These are phyloP conservation scores for Penicillium sp. DNA, from an alignment of 2,329 filamentous ascomycete species.

Conservation along the genomic window DNA sequence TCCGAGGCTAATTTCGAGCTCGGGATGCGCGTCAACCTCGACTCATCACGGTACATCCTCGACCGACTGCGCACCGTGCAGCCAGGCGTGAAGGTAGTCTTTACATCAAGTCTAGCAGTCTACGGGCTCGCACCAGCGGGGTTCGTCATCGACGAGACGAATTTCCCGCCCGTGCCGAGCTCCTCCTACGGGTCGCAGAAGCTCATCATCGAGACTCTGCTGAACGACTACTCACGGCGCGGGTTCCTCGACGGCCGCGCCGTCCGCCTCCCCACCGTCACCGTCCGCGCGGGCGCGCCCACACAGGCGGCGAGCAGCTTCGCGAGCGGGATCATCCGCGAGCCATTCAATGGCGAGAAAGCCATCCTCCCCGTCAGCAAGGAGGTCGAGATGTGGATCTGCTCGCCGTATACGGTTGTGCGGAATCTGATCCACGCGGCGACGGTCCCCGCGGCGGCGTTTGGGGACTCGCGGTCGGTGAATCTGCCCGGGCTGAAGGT, in stretches of 20 bases:
- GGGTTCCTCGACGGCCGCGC: constrained; percentile 54
- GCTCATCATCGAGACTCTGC: constrained; percentile 54
- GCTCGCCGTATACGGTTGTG: constrained; percentile 59
- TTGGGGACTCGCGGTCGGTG: constrained; percentile 59
- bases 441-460: constrained; percentile 55
- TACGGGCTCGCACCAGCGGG: constrained; percentile 55
- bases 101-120: constrained; percentile 55
- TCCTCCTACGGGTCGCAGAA: constrained; percentile 60
- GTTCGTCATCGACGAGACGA: constrained; percentile 50
- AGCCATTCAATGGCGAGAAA: constrained; percentile 57
- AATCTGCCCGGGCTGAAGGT: constrained; percentile 62
- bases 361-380: constrained; percentile 57
- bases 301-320: constrained; percentile 58
- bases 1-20: constrained; percentile 58
- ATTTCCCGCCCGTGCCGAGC: constrained; percentile 53
- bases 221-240: constrained; percentile 58
- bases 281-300: constrained; percentile 56
- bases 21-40: constrained; percentile 57
- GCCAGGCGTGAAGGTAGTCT: constrained; percentile 55
- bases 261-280: constrained; percentile 57
- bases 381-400: constrained; percentile 62
- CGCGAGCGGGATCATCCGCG: constrained; percentile 58
- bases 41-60: constrained; percentile 54
- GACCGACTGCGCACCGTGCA: constrained; percentile 52
- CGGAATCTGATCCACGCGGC: constrained; percentile 60